Conservation (phyloP, 352 stramenopile genomes). For the Globisporangium megalacanthum region DNA sequence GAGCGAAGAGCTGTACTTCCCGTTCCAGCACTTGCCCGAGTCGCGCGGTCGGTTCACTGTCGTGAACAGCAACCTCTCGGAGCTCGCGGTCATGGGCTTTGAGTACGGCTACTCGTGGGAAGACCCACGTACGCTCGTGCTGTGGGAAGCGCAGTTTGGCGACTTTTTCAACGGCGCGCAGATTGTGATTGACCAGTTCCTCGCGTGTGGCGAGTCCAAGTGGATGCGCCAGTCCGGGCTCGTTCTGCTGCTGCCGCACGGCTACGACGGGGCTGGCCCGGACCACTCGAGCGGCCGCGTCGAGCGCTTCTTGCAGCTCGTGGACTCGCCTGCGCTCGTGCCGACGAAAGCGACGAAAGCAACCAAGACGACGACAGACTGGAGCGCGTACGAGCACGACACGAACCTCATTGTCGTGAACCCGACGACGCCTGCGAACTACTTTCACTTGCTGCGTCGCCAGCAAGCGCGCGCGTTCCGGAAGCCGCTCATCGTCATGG, state of each 20-base stretch:
- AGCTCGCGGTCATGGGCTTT: conserved; percentile 86
- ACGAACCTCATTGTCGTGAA: conserved; percentile 86
- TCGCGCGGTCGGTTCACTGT: conserved; percentile 47
- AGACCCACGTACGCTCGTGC: conserved; percentile 65
- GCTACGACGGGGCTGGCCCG: conserved; percentile 83
- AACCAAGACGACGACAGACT: conserved; percentile 26
- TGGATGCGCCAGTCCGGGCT: conserved; percentile 87
- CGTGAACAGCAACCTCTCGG: conserved; percentile 80
- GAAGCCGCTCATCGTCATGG: conserved; percentile 75
- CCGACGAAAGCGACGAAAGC: conserved; percentile 10
- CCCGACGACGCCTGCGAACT: conserved; percentile 91
- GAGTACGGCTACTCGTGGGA: conserved; percentile 90
- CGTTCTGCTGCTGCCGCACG: conserved; percentile 80
- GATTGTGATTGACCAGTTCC: conserved; percentile 88
- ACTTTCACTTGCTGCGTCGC: conserved; percentile 94
- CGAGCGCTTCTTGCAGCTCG: conserved; percentile 87
- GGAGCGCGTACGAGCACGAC: conserved; percentile 59
- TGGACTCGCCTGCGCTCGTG: conserved; percentile 58
- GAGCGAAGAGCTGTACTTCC: conserved; percentile 73
- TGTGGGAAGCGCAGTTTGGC: conserved; percentile 91
- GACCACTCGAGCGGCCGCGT: conserved; percentile 82
- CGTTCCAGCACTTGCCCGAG: conserved; percentile 52
- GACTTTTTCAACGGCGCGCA: conserved; percentile 89
- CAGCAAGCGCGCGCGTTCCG: conserved; percentile 78
- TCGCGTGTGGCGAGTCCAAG: conserved; percentile 83